A percentile compares a stretch with the other conserved stretches of the same genome.
These are phyloP conservation scores for Eimeria praecox DNA, from an alignment of 169 alveolate genomes.

Conservation along the genomic window DNA sequence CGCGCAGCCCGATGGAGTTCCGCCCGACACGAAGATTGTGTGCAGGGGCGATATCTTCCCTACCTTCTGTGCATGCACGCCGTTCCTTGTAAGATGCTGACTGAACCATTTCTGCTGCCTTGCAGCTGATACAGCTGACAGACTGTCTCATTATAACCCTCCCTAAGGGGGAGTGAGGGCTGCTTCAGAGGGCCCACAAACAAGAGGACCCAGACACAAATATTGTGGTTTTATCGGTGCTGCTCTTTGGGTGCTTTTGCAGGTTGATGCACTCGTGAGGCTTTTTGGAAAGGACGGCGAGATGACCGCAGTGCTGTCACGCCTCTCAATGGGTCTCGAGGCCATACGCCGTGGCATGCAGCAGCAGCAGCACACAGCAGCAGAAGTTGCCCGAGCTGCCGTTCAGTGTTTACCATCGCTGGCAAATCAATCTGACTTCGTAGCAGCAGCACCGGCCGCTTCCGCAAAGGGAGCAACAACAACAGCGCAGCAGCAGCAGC, in stretches of 20 bases:
- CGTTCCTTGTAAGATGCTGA: conserved; percentile 41
- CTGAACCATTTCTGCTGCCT: not conserved
- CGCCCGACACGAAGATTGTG: conserved; percentile 32
- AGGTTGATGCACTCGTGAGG: conserved; percentile 5
- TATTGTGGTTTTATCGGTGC: not conserved
- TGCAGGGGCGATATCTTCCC: conserved; percentile 72
- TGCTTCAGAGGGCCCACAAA: not conserved
- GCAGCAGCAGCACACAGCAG: conserved; percentile 62
- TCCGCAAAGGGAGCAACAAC: not conserved
- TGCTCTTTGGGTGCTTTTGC: not conserved
- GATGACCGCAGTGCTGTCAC: conserved; percentile 69
- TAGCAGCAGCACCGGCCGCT: conserved; percentile 7
- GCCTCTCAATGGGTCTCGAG: conserved; percentile 63
- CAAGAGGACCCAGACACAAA: not conserved
- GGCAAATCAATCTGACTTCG: conserved; percentile 35
- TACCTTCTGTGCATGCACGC: conserved; percentile 75
- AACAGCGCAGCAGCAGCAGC: conserved; percentile 42
- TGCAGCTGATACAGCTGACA: not conserved
- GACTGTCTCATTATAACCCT: not conserved
- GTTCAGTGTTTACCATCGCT: conserved; percentile 59
- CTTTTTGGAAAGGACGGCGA: conserved; percentile 72
- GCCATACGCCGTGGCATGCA: conserved; percentile 73
- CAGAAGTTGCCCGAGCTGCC: conserved; percentile 55
- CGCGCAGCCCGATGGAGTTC: not conserved
- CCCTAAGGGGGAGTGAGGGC: not conserved